A percentile compares a stretch with the other conserved stretches of the same genome.
These are phyloP conservation scores for Saccharomycopsis guyanensis DNA, from an alignment of 805 yeast genomes.

Conservation along the genomic window DNA sequence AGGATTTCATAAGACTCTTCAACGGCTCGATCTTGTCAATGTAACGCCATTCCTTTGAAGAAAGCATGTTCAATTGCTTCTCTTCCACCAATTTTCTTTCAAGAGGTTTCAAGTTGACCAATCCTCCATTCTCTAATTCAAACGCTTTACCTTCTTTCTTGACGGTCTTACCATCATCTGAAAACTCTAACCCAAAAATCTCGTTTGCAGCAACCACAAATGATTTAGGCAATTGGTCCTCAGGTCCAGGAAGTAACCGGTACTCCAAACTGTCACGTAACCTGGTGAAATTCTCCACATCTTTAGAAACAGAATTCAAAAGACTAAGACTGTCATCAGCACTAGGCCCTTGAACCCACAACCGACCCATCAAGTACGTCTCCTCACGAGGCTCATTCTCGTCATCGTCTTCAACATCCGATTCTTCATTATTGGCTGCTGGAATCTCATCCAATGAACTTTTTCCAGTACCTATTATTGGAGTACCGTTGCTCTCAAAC, in stretches of 20 bases:
- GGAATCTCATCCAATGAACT: conserved; percentile 25
- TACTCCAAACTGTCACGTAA: conserved; percentile 23
- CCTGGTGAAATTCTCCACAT: conserved; percentile 14
- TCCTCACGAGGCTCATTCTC: conserved; percentile 42
- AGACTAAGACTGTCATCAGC: conserved; percentile 30
- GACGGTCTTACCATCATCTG: conserved; percentile 8
- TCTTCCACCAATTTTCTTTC: conserved; percentile 68
- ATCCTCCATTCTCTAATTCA: neutral
- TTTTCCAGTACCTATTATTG: conserved; percentile 34
- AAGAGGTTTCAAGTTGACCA: conserved; percentile 15
- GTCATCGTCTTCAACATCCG: conserved; percentile 34
- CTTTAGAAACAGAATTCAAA: conserved; percentile 9
- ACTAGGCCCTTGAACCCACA: conserved; percentile 90
- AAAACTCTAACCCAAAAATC: conserved; percentile 28
- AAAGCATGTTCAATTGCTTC: conserved; percentile 44
- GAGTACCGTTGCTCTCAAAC: conserved; percentile 83
- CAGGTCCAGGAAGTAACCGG: neutral
- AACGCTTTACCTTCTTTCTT: conserved; percentile 1
- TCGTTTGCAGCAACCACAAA: conserved; percentile 27
- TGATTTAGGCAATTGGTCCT: neutral
- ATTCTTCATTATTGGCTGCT: conserved; percentile 32
- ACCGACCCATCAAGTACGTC: conserved; percentile 68
- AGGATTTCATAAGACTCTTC: conserved; percentile 50
- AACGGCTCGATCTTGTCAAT: conserved; percentile 57
- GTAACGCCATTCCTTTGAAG: conserved; percentile 59